phyloP scores from a whole-genome alignment of 306 rosid species.

The Prunus fruticosa region DNA sequence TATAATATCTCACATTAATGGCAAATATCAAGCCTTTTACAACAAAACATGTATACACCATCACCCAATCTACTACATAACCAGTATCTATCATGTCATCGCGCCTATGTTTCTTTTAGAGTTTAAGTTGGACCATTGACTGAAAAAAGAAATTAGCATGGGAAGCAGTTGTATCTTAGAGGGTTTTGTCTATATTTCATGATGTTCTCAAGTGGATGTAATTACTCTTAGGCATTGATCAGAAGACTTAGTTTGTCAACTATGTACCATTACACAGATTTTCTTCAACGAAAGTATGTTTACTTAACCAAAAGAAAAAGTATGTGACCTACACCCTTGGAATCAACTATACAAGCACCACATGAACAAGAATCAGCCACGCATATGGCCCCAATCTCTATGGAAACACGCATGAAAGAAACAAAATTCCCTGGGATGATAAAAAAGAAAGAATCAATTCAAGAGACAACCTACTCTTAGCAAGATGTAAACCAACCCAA shows the following conservation, averaged over 20 bases:
- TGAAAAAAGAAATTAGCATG: too few species aligned
- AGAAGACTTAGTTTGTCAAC: too few species aligned
- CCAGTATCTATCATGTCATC: neutral
- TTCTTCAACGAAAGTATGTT: too few species aligned
- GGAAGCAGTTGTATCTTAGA: too few species aligned
- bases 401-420: neutral
- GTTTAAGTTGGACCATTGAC: neutral
- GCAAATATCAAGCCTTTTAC: neutral
- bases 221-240: too few species aligned
- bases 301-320: too few species aligned
- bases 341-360: neutral
- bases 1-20: neutral
- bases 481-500: neutral
- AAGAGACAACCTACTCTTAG: too few species aligned
- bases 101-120: neutral
- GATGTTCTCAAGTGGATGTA: too few species aligned
- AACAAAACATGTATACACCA: conserved; percentile 2
- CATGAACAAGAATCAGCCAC: neutral
- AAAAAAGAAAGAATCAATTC: neutral
- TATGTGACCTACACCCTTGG: neutral
- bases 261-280: too few species aligned
- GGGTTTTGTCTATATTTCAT: too few species aligned
- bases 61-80: neutral
- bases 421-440: neutral
- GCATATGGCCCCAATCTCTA: neutral